Evolutionary conservation across 208 protist genomes (phyloP).

Genomic region (Trypanosomatidae sp.): DNA sequence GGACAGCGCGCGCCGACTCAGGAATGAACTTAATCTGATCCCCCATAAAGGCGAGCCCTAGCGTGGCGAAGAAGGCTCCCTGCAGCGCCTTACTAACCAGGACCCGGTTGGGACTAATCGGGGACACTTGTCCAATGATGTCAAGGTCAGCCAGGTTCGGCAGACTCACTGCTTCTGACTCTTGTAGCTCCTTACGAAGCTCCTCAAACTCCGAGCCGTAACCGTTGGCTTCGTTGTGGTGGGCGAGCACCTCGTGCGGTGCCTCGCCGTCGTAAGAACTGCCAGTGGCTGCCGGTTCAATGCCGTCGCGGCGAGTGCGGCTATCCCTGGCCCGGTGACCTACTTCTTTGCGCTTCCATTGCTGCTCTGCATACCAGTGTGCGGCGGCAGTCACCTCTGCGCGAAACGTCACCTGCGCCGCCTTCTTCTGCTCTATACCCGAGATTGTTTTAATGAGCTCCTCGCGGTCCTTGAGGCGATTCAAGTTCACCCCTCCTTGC

Average conservation of each 20-base stretch:
- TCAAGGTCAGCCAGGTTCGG: conserved; percentile 19
- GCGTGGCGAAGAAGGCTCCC: conserved; percentile 16
- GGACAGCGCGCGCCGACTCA: conserved; percentile 9
- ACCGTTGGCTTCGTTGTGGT: conserved; percentile 23
- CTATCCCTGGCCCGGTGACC: not conserved
- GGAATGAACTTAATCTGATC: conserved; percentile 40
- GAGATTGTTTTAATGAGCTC: conserved; percentile 23
- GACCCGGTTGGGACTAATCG: conserved; percentile 7
- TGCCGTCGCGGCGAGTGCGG: conserved; percentile 4
- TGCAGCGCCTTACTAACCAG: conserved; percentile 16
- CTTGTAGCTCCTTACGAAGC: conserved; percentile 21
- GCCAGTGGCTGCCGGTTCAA: conserved; percentile 1
- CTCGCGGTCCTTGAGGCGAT: conserved; percentile 18
- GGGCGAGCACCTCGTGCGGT: conserved; percentile 22
- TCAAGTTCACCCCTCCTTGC: conserved; percentile 29
- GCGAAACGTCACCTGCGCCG: conserved; percentile 22
- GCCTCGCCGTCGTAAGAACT: not conserved
- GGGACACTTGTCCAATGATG: conserved; percentile 13
- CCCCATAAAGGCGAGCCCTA: conserved; percentile 30
- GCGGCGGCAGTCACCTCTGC: conserved; percentile 15
- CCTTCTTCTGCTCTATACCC: conserved; percentile 19
- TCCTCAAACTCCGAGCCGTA: conserved; percentile 12
- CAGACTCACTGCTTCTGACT: conserved; percentile 8
- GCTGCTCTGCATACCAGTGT: conserved; percentile 20
- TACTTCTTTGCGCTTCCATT: conserved; percentile 4